These are phyloP conservation scores for Chalaropsis ovoidea DNA, from an alignment of 2,329 filamentous ascomycete genomes.

Conservation along the genomic window DNA sequence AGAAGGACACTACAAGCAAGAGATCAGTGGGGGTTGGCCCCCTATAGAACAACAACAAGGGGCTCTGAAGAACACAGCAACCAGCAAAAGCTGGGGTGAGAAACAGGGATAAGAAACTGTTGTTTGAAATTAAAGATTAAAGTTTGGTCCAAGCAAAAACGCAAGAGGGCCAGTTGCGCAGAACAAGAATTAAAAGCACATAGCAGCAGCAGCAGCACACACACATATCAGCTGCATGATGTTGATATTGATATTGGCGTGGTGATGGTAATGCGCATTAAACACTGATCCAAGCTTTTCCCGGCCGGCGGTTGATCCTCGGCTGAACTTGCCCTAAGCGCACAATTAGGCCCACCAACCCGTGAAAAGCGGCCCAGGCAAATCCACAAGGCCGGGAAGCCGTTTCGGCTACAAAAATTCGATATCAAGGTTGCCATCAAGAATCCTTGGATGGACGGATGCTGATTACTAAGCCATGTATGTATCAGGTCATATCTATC, in stretches of 20 bases:
- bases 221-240: background rate
- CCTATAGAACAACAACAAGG: constrained; percentile 5
- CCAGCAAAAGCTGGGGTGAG: background rate
- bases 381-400: background rate
- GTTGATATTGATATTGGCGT: background rate
- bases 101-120: constrained; percentile 12
- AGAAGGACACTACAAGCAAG: background rate
- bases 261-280: background rate
- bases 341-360: background rate
- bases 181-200: background rate
- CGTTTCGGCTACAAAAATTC: background rate
- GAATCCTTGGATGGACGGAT: background rate
- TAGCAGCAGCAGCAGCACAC: background rate
- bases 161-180: background rate
- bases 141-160: background rate
- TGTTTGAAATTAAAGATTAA: background rate
- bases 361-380: background rate
- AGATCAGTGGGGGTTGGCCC: background rate
- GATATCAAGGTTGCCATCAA: background rate
- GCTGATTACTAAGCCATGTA: background rate
- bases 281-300: background rate
- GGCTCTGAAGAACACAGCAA: constrained; percentile 14
- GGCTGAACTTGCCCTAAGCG: background rate
- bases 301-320: background rate
- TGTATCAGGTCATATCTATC: background rate